Evolutionary conservation across 1,139 yeast genomes (phyloP).

Genomic region (Yamadazyma pseudoaaseri): DNA sequence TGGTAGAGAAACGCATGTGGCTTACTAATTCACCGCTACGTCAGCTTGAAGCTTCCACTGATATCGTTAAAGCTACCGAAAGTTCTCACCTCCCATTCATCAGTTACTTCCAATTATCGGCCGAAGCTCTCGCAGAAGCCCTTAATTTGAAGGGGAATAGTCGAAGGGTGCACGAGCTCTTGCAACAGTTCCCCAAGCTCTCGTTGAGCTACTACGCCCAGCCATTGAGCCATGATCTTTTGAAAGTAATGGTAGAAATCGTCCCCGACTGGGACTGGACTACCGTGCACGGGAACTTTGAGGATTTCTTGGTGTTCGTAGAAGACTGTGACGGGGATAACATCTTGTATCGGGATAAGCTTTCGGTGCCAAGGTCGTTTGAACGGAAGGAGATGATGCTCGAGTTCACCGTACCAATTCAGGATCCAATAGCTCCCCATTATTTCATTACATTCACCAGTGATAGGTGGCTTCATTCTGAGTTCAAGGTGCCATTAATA

Average conservation of each 20-base stretch:
- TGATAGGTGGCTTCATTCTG: slow-evolving; percentile 84
- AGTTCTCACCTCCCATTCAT: slow-evolving; percentile 82
- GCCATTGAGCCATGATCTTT: slow-evolving; percentile 70
- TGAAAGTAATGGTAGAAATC: slow-evolving; percentile 66
- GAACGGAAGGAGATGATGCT: slow-evolving; percentile 54
- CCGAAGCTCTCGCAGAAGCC: slow-evolving; percentile 81
- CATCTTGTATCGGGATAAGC: slow-evolving; percentile 57
- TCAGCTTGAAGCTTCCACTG: slow-evolving; percentile 73
- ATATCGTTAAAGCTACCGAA: slow-evolving; percentile 73
- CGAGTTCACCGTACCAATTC: slow-evolving; percentile 63
- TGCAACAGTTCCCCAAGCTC: slow-evolving; percentile 73
- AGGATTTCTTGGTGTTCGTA: slow-evolving; percentile 65
- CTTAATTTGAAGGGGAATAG: slow-evolving; percentile 72
- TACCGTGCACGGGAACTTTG: slow-evolving; percentile 59
- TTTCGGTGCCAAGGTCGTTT: slow-evolving; percentile 50
- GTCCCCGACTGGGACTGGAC: slow-evolving; percentile 82
- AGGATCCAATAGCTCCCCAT: slow-evolving; percentile 69
- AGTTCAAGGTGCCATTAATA: slow-evolving; percentile 58
- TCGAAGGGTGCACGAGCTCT: slow-evolving; percentile 54
- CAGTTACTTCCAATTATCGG: slow-evolving; percentile 66
- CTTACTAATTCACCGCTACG: slow-evolving; percentile 79
- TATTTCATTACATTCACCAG: slow-evolving; percentile 72
- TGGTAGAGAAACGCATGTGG: slow-evolving; percentile 86
- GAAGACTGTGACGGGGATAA: slow-evolving; percentile 85
- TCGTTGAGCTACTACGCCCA: slow-evolving; percentile 59